Evolutionary conservation across 805 yeast species (phyloP).

Genomic region (Kazachstania martiniae): DNA sequence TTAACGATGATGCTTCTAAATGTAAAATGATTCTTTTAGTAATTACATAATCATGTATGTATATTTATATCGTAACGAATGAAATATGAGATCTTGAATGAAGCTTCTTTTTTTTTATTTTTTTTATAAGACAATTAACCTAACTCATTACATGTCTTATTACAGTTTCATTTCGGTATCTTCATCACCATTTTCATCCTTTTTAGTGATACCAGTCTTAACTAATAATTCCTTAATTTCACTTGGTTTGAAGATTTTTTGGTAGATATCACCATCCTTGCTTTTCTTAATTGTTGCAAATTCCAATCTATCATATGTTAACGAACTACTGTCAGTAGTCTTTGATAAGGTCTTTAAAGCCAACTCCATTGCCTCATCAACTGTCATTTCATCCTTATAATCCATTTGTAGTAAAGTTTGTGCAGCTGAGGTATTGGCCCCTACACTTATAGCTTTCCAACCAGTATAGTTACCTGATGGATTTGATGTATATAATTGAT

Average conservation of each 20-base stretch:
- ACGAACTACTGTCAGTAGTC: conserved; percentile 81
- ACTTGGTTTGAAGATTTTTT: conserved; percentile 68
- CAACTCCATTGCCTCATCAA: conserved; percentile 71
- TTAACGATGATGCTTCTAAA: too few species aligned
- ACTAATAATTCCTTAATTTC: conserved; percentile 69
- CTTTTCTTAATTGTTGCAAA: conserved; percentile 65
- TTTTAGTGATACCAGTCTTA: conserved; percentile 56
- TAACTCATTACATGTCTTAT: too few species aligned
- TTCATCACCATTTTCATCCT: conserved; percentile 38
- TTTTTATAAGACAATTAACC: too few species aligned
- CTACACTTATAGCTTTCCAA: conserved; percentile 96
- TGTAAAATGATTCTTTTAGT: too few species aligned
- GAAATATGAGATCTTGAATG: too few species aligned
- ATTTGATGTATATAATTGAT: conserved; percentile 87
- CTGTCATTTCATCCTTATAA: conserved; percentile 66
- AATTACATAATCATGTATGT: too few species aligned
- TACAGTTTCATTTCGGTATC: conserved; percentile 9
- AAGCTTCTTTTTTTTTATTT: too few species aligned
- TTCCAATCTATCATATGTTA: conserved; percentile 85
- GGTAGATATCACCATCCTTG: conserved; percentile 45
- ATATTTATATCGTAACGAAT: too few species aligned
- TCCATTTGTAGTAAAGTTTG: conserved; percentile 94
- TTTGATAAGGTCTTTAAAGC: conserved; percentile 87
- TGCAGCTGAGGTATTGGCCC: conserved; percentile 93
- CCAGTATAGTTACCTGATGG: conserved; percentile 98